phyloP scores from a whole-genome alignment of 345 rosid species.

The Gynandropsis gynandra region DNA sequence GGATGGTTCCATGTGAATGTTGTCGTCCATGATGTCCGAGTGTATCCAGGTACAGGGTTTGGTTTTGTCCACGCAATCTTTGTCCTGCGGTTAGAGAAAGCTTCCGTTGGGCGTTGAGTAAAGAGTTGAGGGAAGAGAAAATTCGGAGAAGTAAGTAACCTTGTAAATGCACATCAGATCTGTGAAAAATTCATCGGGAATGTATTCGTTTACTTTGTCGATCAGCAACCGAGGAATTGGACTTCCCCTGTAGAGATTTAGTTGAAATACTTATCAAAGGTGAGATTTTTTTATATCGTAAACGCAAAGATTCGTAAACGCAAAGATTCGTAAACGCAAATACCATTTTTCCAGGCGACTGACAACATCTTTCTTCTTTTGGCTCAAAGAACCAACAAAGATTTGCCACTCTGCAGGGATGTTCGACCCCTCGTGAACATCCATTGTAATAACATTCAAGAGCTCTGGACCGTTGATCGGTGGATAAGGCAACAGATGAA shows the following conservation, averaged over 20 bases:
- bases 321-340: background rate
- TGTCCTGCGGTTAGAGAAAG: conserved; percentile 34
- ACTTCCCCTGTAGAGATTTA: conserved; percentile 57
- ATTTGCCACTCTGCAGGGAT: conserved; percentile 67
- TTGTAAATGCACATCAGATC: conserved; percentile 42
- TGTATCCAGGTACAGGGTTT: conserved; percentile 85
- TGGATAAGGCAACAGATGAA: conserved; percentile 72
- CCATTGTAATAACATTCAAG: conserved; percentile 25
- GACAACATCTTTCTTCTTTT: conserved; percentile 44
- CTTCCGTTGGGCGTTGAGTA: conserved; percentile 1
- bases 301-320: conserved; percentile 12
- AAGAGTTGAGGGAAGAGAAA: background rate
- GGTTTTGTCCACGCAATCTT: conserved; percentile 26
- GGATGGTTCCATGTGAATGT: conserved; percentile 65
- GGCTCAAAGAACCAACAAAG: conserved; percentile 39
- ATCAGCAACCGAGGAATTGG: conserved; percentile 63
- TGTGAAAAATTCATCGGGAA: conserved; percentile 60
- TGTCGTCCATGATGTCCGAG: conserved; percentile 90
- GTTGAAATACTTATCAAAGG: conserved; percentile 4
- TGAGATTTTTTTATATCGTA: background rate
- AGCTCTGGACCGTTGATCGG: conserved; percentile 33
- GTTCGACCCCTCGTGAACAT: conserved; percentile 26
- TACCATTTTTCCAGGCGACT: conserved; percentile 67
- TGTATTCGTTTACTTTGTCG: conserved; percentile 59
- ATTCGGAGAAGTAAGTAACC: conserved; percentile 37